Evolutionary conservation across 2,329 filamentous ascomycete genomes (phyloP).

Genomic region (Phaeosphaeriaceae sp.): DNA sequence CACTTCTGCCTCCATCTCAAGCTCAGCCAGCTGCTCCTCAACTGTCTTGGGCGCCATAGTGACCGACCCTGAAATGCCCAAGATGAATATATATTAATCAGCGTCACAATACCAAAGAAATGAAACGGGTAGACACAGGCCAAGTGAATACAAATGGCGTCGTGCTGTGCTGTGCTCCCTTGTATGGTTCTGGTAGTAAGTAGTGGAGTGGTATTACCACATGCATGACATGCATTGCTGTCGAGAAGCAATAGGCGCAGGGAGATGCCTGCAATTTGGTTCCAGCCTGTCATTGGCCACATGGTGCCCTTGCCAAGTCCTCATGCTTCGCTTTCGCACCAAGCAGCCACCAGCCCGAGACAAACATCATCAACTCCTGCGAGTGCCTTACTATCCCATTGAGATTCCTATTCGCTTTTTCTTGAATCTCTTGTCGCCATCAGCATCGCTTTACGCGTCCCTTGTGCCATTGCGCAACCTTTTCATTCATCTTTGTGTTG

Average conservation of each 20-base stretch:
- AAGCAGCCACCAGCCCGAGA: slow-evolving; percentile 43
- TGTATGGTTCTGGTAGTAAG: not conserved
- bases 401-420: slow-evolving; percentile 17
- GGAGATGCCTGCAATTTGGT: slow-evolving; percentile 32
- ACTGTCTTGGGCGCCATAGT: slow-evolving; percentile 49
- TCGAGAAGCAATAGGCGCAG: slow-evolving; percentile 14
- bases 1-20: slow-evolving; percentile 44
- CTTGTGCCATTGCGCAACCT: slow-evolving; percentile 20
- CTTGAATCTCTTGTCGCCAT: slow-evolving; percentile 20
- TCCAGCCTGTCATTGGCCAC: slow-evolving; percentile 30
- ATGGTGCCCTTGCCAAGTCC: slow-evolving; percentile 25
- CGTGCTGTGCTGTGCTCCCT: not conserved
- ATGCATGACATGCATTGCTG: slow-evolving; percentile 16
- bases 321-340: slow-evolving; percentile 34
- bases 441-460: slow-evolving; percentile 17
- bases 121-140: not conserved
- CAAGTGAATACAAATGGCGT: not conserved
- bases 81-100: not conserved
- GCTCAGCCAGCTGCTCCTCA: slow-evolving; percentile 57
- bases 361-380: slow-evolving; percentile 44
- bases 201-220: too few relatives aligned
- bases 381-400: slow-evolving; percentile 23
- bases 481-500: slow-evolving; percentile 30
- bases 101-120: slow-evolving; percentile 1
- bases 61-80: too few relatives aligned